phyloP scores from a whole-genome alignment of 2,329 filamentous ascomycete genomes.

The Plenodomus tracheiphilus region DNA sequence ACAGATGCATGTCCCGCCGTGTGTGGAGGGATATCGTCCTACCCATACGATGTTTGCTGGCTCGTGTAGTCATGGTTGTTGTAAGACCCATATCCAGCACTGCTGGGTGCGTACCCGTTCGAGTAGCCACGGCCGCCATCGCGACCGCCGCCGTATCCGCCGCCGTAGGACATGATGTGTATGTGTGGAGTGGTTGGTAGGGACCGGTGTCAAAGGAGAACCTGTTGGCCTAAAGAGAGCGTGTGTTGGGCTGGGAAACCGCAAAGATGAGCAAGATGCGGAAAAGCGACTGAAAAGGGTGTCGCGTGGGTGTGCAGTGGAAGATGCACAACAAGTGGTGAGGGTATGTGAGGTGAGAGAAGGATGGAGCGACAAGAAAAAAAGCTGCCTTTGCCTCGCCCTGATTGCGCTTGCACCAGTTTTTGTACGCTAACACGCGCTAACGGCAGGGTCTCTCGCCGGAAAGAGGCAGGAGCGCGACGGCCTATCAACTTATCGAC shows the following conservation, averaged over 20 bases:
- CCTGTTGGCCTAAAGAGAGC: constrained; percentile 20
- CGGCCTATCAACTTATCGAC: constrained; percentile 4
- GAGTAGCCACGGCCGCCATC: constrained; percentile 56
- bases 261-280: constrained; percentile 17
- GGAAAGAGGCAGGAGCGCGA: constrained; percentile 13
- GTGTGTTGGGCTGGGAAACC: constrained; percentile 20
- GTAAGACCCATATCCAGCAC: constrained; percentile 49
- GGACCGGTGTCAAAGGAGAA: constrained; percentile 35
- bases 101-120: constrained; percentile 56
- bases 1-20: constrained; percentile 45
- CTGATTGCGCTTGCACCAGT: constrained; percentile 24
- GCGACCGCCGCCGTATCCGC: constrained; percentile 49
- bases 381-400: constrained; percentile 27
- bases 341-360: constrained; percentile 10
- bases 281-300: constrained; percentile 25
- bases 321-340: background rate
- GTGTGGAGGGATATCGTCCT: constrained; percentile 42
- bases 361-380: constrained; percentile 24
- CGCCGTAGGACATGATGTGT: constrained; percentile 70
- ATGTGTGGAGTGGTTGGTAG: constrained; percentile 30
- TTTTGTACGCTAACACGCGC: constrained; percentile 23
- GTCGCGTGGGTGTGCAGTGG: constrained; percentile 24
- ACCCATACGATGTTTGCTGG: constrained; percentile 51
- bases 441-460: constrained; percentile 15
- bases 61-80: constrained; percentile 53